Conservation (phyloP, 106 monocot genomes). For the Acorus gramineus region DNA sequence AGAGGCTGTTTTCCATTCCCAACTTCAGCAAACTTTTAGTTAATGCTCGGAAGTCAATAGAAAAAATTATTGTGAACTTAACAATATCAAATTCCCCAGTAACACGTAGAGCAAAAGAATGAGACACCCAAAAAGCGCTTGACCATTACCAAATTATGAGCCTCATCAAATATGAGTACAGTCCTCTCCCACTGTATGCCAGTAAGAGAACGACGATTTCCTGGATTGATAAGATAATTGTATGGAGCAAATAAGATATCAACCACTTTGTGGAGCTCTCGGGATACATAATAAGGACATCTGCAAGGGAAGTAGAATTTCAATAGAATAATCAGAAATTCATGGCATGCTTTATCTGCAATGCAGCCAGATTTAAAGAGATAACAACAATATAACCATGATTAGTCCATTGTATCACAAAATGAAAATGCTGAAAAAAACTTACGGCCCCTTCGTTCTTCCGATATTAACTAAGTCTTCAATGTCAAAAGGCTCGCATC, state of each 20-base stretch:
- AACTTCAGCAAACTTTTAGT: too few species aligned
- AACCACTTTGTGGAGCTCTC: constrained; percentile 74
- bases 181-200: constrained; percentile 80
- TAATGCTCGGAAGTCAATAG: too few species aligned
- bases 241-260: constrained; percentile 97
- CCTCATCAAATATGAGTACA: constrained; percentile 96
- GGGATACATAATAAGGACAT: constrained; percentile 88
- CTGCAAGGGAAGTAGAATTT: constrained; percentile 28
- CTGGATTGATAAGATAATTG: constrained; percentile 95
- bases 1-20: too few species aligned
- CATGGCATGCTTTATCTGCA: too few species aligned
- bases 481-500: constrained; percentile 89
- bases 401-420: too few species aligned
- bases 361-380: too few species aligned
- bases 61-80: too few species aligned
- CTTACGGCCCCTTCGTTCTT: constrained; percentile 68
- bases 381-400: too few species aligned
- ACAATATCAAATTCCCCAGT: neutral
- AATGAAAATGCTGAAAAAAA: constrained; percentile 1
- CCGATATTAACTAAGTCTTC: constrained; percentile 89
- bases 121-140: neutral
- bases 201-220: constrained; percentile 64
- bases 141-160: constrained; percentile 79
- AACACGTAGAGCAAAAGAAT: neutral
- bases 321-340: neutral